A percentile compares a stretch with the other conserved stretches of the same genome.
Evolutionary conservation across 495 filamentous ascomycete genomes (phyloP).

Genomic region (Trichoderma gamsii): DNA sequence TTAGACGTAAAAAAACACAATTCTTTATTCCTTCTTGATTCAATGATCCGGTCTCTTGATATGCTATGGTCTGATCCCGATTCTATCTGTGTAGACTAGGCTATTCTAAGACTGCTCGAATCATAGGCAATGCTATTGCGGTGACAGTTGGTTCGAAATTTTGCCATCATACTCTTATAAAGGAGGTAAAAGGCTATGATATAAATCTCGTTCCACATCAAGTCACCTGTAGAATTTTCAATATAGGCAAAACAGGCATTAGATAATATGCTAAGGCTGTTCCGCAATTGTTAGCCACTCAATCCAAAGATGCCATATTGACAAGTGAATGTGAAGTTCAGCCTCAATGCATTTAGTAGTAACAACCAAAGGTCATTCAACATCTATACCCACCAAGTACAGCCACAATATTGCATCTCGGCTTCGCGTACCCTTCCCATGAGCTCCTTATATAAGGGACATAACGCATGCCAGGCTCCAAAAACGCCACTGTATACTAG

Average conservation of each 20-base stretch:
- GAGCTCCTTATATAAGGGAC: not conserved
- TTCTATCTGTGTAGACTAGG: too few relatives aligned
- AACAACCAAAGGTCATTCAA: not conserved
- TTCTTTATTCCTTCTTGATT: not conserved
- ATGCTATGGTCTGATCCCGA: not conserved
- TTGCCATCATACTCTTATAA: not conserved
- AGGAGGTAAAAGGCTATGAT: not conserved
- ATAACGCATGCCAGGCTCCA: not conserved
- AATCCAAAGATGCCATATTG: not conserved
- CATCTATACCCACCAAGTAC: not conserved
- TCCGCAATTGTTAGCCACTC: not conserved
- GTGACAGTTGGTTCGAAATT: too few relatives aligned
- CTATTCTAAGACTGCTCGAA: too few relatives aligned
- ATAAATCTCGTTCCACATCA: too few relatives aligned
- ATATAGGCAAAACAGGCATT: not conserved
- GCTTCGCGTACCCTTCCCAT: not conserved
- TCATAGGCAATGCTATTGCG: too few relatives aligned
- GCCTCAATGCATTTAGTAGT: not conserved
- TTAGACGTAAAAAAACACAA: not conserved
- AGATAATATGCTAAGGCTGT: not conserved
- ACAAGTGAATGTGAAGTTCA: not conserved
- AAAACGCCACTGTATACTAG: slow-evolving; percentile 1
- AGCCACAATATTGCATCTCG: not conserved
- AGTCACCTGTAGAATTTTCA: too few relatives aligned
- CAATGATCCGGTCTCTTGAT: not conserved